Percentiles rank a stretch among this genome's conserved stretches.
Conservation (phyloP, 179 eudicot species). For the Spinacia oleracea region DNA sequence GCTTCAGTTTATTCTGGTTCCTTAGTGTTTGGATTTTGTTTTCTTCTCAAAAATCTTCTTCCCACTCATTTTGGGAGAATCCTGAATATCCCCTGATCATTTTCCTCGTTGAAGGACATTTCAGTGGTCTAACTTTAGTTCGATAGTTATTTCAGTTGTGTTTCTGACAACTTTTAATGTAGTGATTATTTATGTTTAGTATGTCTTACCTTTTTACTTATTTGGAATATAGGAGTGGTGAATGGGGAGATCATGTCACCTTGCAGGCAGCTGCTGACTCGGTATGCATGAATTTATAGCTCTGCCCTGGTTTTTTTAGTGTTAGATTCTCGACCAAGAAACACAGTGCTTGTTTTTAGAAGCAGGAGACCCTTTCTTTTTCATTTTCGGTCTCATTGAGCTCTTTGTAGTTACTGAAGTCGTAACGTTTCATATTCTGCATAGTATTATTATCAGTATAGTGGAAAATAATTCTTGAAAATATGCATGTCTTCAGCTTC, state of each 20-base stretch:
- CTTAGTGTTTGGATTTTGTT: neutral
- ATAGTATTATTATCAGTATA: neutral
- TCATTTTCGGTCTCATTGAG: neutral
- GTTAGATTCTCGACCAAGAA: neutral
- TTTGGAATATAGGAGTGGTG: slow-evolving; percentile 53
- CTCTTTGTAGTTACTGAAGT: neutral
- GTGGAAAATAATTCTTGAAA: neutral
- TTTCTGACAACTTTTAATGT: neutral
- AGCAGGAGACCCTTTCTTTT: neutral
- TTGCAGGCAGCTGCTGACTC: slow-evolving; percentile 75
- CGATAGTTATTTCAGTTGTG: neutral
- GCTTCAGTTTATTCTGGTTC: neutral
- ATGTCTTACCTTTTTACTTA: neutral
- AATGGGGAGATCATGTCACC: slow-evolving; percentile 76
- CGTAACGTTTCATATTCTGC: neutral
- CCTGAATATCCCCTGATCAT: neutral
- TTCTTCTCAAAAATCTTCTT: neutral
- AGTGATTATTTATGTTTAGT: neutral
- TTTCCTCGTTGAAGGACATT: neutral
- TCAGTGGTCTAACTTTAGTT: neutral
- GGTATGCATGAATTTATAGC: slow-evolving; percentile 29
- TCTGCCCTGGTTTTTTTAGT: neutral
- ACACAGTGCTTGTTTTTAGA: neutral
- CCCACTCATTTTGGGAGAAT: neutral
- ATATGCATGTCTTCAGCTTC: neutral